Percentiles rank a stretch among this genome's conserved stretches.
Evolutionary conservation across 371 early-diverging fungal species (phyloP).

Genomic region (Parasitella parasitica): DNA sequence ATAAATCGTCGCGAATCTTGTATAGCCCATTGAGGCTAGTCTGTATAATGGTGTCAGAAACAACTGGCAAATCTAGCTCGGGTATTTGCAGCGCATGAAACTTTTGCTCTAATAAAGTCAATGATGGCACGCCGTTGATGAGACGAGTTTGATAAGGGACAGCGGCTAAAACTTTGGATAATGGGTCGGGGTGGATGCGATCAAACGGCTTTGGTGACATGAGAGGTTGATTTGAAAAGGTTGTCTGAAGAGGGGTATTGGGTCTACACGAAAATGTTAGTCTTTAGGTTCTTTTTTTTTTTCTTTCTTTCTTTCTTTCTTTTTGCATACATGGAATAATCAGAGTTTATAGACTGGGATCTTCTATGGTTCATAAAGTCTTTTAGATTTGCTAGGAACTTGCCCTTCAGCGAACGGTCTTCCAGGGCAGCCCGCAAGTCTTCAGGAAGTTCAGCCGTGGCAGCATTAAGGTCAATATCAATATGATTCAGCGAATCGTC

Average conservation of each 20-base stretch:
- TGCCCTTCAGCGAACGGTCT: conserved; percentile 48
- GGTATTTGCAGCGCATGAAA: conserved; percentile 62
- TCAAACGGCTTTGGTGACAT: conserved; percentile 31
- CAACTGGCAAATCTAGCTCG: conserved; percentile 64
- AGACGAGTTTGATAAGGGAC: conserved; percentile 48
- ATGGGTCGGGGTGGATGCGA: conserved; percentile 33
- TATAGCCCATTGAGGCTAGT: conserved; percentile 65
- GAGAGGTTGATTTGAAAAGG: conserved; percentile 34
- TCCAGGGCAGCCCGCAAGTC: conserved; percentile 57
- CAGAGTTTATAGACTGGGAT: conserved; percentile 44
- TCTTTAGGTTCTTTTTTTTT: no score
- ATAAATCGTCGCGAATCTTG: conserved; percentile 56
- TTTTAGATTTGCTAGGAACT: conserved; percentile 48
- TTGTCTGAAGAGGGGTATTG: conserved; percentile 39
- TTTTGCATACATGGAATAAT: conserved; percentile 35
- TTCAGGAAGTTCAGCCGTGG: conserved; percentile 49
- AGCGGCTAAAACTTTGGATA: conserved; percentile 41
- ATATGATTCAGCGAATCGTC: conserved; percentile 25
- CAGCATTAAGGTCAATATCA: conserved; percentile 44
- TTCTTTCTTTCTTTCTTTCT: neutral
- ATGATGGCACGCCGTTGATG: conserved; percentile 58
- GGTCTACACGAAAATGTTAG: conserved; percentile 22
- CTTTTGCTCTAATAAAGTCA: conserved; percentile 57
- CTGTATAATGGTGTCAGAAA: conserved; percentile 60
- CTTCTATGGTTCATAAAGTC: conserved; percentile 51